These are phyloP conservation scores for Quercus variabilis DNA, from an alignment of 306 rosid genomes.

Conservation along the genomic window DNA sequence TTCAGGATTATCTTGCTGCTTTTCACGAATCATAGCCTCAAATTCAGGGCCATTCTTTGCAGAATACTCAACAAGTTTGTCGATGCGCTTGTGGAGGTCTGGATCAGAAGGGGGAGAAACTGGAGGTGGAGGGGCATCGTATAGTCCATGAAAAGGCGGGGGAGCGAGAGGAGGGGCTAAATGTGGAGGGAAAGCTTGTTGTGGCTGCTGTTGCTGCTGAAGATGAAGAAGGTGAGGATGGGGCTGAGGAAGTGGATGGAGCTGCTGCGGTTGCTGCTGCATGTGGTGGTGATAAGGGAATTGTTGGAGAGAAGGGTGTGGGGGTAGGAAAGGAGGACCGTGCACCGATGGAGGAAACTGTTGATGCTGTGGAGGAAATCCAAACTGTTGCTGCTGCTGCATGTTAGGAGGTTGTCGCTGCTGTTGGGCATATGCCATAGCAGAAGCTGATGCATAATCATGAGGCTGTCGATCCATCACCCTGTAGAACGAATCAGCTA, in stretches of 20 bases:
- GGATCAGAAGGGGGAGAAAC: constrained; percentile 82
- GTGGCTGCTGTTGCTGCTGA: constrained; percentile 73
- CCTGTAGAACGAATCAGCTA: constrained; percentile 2
- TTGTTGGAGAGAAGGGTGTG: constrained; percentile 75
- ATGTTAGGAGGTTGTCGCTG: constrained; percentile 62
- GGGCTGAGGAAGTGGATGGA: constrained; percentile 66
- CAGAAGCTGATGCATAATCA: constrained; percentile 81
- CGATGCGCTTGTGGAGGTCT: constrained; percentile 90
- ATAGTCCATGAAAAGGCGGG: constrained; percentile 46
- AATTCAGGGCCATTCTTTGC: constrained; percentile 94
- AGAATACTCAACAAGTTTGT: constrained; percentile 82
- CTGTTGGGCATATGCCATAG: constrained; percentile 85
- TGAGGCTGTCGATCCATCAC: constrained; percentile 81
- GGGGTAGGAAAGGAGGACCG: constrained; percentile 78
- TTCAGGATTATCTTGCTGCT: constrained; percentile 89
- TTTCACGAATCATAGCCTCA: constrained; percentile 94
- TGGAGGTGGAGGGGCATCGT: constrained; percentile 64
- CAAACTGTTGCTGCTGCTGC: constrained; percentile 71
- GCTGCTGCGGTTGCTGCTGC: constrained; percentile 59
- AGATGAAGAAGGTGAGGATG: constrained; percentile 59
- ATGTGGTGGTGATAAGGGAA: constrained; percentile 67
- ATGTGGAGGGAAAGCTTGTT: constrained; percentile 63
- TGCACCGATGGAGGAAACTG: constrained; percentile 76
- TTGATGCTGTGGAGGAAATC: constrained; percentile 84
- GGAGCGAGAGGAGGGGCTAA: constrained; percentile 59